Conservation (phyloP, 1,284 basidiomycete species). For the Coriolopsis trogii region DNA sequence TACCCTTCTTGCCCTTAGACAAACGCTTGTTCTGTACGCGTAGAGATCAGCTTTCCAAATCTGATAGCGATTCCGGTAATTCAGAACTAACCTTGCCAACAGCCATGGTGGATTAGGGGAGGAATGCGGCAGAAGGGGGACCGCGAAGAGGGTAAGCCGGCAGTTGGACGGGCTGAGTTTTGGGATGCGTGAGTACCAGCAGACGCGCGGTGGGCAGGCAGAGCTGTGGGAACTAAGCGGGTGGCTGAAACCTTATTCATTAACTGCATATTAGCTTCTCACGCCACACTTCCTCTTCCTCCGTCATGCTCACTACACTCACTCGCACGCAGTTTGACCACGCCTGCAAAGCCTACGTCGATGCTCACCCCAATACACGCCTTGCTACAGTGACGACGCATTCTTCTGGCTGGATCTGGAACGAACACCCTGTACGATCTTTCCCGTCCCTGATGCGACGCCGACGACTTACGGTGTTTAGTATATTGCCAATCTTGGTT, state of each 20-base stretch:
- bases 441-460: slow-evolving; percentile 6
- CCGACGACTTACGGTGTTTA: slow-evolving; percentile 24
- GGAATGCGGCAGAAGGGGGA: slow-evolving; percentile 44
- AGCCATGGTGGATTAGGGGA: slow-evolving; percentile 69
- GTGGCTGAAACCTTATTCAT: slow-evolving; percentile 48
- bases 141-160: slow-evolving; percentile 48
- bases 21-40: slow-evolving; percentile 90
- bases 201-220: slow-evolving; percentile 23
- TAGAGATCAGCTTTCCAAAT: slow-evolving; percentile 7
- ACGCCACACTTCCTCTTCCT: slow-evolving; percentile 46
- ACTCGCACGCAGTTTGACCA: slow-evolving; percentile 63
- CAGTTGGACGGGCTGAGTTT: slow-evolving; percentile 56
- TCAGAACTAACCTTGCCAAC: slow-evolving; percentile 77
- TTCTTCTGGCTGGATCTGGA: slow-evolving; percentile 53
- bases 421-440: slow-evolving; percentile 51
- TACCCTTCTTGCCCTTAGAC: slow-evolving; percentile 99
- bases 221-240: slow-evolving; percentile 23
- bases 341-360: slow-evolving; percentile 49
- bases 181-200: slow-evolving; percentile 38
- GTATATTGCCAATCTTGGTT: slow-evolving; percentile 46
- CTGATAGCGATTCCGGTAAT: background rate
- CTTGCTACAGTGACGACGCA: slow-evolving; percentile 6
- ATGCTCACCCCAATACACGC: slow-evolving; percentile 12
- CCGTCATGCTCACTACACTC: slow-evolving; percentile 40
- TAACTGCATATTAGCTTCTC: slow-evolving; percentile 35